Evolutionary conservation across 2,329 filamentous ascomycete genomes (phyloP), one percentile per base, ranked within the genome.

Genomic region (Venturia oleaginea): DNA sequence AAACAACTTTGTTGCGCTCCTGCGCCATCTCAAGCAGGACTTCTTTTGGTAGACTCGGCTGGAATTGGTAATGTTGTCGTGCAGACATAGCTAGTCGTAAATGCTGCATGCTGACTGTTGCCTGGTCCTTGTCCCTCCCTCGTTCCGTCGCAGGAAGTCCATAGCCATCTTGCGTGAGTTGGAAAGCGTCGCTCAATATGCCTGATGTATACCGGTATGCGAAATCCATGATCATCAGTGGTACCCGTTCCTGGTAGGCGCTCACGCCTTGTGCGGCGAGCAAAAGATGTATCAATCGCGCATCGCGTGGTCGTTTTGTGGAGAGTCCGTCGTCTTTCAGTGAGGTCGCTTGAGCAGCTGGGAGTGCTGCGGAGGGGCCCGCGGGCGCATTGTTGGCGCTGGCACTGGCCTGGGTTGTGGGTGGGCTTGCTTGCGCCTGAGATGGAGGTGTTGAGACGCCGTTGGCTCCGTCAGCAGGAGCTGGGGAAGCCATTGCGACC

Each of bases 141-240:
- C 46, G 51, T 32, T 38, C 46, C 27, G 63, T 60, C 19, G 63
- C 32, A 17, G 54, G 46, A 15, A 57, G 34, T 19, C 84, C 80
- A 77, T 90, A 89, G 8, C 87, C 87, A 73, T 91, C 88, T 7
- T 84, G 82, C 6, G 83, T 81, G 32, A 90, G 83, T 71, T 89
- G 86, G 19, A 90, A 76, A 7, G 86, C 87, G 76, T 92, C 89
- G 68, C 80, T 85, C 24, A 92, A 84, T 42, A 92, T 81, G 65
- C 84, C 83, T 1, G 85, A 86, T 11, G 88, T 90, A 80, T 92
- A 90, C 43, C 90, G 86, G 81, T 94, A 94, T 60, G 90, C 89
- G 72, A 93, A 93, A 78, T 94, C 90, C 73, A 94, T 86, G 60
- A 94, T 86, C 65, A 92, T 86, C 0, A 93, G 83, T 0, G 90